phyloP scores from a whole-genome alignment of 768 basidiomycete species.

The Clathrus columnatus region DNA sequence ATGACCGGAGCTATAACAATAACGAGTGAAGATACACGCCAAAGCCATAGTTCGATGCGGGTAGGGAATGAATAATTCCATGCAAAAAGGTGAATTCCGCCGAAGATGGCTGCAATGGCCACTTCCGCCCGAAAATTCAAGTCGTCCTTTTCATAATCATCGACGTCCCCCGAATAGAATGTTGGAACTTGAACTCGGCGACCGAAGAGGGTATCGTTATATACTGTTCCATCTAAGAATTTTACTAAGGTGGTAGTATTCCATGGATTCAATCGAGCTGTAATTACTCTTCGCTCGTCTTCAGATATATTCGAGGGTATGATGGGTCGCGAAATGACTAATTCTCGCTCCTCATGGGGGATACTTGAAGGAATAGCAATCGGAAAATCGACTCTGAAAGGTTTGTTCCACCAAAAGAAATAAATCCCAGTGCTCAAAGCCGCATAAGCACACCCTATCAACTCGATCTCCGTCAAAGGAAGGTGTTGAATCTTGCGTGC shows the following conservation, averaged over 20 bases:
- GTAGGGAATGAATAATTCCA: constrained; percentile 21
- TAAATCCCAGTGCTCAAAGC: background rate
- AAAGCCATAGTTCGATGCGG: constrained; percentile 16
- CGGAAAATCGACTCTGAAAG: constrained; percentile 8
- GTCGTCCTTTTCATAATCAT: constrained; percentile 18
- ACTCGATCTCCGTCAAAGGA: constrained; percentile 6
- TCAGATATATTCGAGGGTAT: too few relatives aligned
- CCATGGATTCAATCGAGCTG: background rate
- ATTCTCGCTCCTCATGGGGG: background rate
- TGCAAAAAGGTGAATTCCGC: too few relatives aligned
- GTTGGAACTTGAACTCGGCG: background rate
- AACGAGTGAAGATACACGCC: constrained; percentile 18
- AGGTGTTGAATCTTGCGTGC: background rate
- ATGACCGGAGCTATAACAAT: constrained; percentile 14
- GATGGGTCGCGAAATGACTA: too few relatives aligned
- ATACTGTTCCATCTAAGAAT: background rate
- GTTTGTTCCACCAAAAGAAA: constrained; percentile 1
- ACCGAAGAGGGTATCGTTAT: background rate
- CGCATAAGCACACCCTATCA: background rate
- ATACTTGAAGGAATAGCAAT: constrained; percentile 3
- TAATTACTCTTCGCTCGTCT: background rate
- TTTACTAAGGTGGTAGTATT: background rate
- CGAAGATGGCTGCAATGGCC: too few relatives aligned
- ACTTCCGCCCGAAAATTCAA: constrained; percentile 21
- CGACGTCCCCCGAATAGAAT: background rate